These are phyloP conservation scores for Rhodamnia rubescens DNA, from an alignment of 345 rosid species.

Conservation along the genomic window DNA sequence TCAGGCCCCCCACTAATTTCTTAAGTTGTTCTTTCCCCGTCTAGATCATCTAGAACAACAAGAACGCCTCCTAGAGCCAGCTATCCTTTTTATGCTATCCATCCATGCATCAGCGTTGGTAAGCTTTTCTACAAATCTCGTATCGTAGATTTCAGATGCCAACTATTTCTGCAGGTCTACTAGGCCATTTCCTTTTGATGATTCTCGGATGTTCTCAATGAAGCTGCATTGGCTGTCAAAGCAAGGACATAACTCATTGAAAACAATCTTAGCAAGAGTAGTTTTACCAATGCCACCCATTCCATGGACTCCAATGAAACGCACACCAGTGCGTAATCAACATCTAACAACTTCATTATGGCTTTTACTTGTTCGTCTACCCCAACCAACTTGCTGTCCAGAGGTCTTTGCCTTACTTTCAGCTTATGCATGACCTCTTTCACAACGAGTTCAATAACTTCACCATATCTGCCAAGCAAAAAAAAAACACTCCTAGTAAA, in stretches of 20 bases:
- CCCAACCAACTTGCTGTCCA: neutral
- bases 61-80: neutral
- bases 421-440: accelerated
- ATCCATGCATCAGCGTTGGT: accelerated
- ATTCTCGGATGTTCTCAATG: neutral
- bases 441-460: neutral
- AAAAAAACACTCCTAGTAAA: neutral
- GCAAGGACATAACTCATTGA: accelerated
- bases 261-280: neutral
- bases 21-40: neutral
- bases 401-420: neutral
- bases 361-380: neutral
- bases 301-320: neutral
- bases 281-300: neutral
- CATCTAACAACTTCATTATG: neutral
- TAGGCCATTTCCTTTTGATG: neutral
- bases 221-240: neutral
- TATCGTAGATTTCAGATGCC: neutral
- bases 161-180: accelerated
- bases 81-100: accelerated
- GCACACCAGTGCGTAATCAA: neutral
- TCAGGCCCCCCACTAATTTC: accelerated
- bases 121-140: neutral
- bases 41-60: neutral
- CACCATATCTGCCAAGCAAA: neutral